Evolutionary conservation across 108 stramenopile species (phyloP).

Genomic region (Skeletonema potamos): DNA sequence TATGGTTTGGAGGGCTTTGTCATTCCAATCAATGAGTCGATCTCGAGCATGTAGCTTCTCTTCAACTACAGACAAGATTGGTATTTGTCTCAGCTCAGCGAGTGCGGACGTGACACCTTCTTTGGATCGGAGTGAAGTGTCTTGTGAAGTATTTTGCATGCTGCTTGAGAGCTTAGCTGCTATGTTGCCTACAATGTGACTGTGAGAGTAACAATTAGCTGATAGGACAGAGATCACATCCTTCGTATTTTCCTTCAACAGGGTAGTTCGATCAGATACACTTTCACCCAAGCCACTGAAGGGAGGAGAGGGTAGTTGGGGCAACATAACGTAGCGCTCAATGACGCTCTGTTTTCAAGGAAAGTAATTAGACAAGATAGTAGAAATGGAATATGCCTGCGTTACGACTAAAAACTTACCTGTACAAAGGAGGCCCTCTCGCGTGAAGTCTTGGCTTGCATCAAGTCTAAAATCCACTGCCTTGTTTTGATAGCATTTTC

Average conservation of each 20-base stretch:
- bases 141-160: conserved; percentile 6
- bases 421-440: conserved; percentile 63
- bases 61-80: conserved; percentile 63
- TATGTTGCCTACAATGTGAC: conserved; percentile 33
- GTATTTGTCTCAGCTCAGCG: conserved; percentile 39
- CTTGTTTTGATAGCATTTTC: conserved; percentile 54
- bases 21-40: conserved; percentile 65
- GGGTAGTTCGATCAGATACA: conserved; percentile 13
- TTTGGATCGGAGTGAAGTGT: conserved; percentile 22
- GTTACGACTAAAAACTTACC: conserved; percentile 6
- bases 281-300: conserved; percentile 23
- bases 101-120: conserved; percentile 34
- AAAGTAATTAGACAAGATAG: conserved; percentile 1
- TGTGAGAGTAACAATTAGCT: conserved; percentile 36
- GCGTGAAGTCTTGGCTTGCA: conserved; percentile 43
- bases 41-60: conserved; percentile 60
- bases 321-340: conserved; percentile 25
- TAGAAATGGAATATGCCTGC: not conserved
- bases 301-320: conserved; percentile 34
- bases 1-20: conserved; percentile 16
- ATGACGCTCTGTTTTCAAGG: conserved; percentile 16
- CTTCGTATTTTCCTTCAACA: conserved; percentile 33
- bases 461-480: conserved; percentile 63
- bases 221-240: conserved; percentile 40
- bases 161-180: conserved; percentile 3